Percentiles rank a stretch among this genome's conserved stretches.
Evolutionary conservation across 495 filamentous ascomycete species (phyloP).

Genomic region (Pseudomonodictys pantanalensis): DNA sequence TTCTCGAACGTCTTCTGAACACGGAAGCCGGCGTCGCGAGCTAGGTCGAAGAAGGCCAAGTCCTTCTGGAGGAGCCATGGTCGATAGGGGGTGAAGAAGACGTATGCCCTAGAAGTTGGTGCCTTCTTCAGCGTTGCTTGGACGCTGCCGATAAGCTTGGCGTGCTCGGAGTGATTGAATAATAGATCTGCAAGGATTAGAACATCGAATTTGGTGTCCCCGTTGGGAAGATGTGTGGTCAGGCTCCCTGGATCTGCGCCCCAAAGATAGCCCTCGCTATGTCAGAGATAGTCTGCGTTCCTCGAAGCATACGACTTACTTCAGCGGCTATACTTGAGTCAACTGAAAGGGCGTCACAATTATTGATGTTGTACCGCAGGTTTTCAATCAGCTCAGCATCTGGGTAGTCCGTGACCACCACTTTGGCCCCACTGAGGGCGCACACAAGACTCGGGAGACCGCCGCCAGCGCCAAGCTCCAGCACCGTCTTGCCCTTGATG

Average conservation of each 20-base stretch:
- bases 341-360: conserved; percentile 39
- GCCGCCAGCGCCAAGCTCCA: conserved; percentile 88
- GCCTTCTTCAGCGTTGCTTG: conserved; percentile 56
- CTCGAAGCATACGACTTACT: conserved; percentile 12
- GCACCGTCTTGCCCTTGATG: conserved; percentile 60
- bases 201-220: conserved; percentile 61
- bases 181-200: conserved; percentile 84
- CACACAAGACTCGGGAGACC: conserved; percentile 80
- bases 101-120: conserved; percentile 62
- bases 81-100: conserved; percentile 91
- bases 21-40: conserved; percentile 60
- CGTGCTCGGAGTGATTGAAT: conserved; percentile 84
- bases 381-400: conserved; percentile 76
- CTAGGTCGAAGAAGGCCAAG: conserved; percentile 78
- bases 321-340: conserved; percentile 31
- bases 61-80: conserved; percentile 85
- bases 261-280: conserved; percentile 75
- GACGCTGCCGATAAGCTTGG: conserved; percentile 68
- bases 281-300: conserved; percentile 26
- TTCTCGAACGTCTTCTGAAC: conserved; percentile 79
- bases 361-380: conserved; percentile 66
- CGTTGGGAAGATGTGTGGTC: conserved; percentile 44
- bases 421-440: conserved; percentile 61
- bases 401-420: conserved; percentile 86
- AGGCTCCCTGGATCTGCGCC: conserved; percentile 46